Evolutionary conservation across 208 protist species (phyloP).

Genomic region (Naegleria gruberi): DNA sequence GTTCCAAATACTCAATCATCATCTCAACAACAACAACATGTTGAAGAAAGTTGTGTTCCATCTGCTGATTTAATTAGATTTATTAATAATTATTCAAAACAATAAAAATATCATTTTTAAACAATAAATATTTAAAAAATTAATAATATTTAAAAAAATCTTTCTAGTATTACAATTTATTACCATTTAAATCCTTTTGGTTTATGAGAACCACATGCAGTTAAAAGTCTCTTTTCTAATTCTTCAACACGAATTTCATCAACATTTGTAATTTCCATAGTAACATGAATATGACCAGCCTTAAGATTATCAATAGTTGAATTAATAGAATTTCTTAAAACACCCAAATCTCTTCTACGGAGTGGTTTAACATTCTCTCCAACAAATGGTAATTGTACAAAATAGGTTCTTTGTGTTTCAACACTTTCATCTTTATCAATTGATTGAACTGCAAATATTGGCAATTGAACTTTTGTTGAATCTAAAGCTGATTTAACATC

Average conservation of each 20-base stretch:
- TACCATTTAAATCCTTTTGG: background rate
- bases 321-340: background rate
- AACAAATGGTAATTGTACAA: background rate
- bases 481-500: background rate
- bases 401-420: background rate
- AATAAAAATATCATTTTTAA: background rate
- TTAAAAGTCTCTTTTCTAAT: background rate
- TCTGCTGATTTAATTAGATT: background rate
- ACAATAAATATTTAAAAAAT: background rate
- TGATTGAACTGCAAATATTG: background rate
- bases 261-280: background rate
- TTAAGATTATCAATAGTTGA: background rate
- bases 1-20: background rate
- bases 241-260: background rate
- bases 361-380: background rate
- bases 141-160: no score
- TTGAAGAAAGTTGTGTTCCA: background rate
- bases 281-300: background rate
- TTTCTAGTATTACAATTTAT: no score
- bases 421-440: background rate
- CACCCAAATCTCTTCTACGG: background rate
- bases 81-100: background rate
- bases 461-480: background rate
- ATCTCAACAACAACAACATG: background rate
- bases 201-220: background rate